Conservation (phyloP, 2,329 filamentous ascomycete genomes). For the Biscogniauxia sp. region DNA sequence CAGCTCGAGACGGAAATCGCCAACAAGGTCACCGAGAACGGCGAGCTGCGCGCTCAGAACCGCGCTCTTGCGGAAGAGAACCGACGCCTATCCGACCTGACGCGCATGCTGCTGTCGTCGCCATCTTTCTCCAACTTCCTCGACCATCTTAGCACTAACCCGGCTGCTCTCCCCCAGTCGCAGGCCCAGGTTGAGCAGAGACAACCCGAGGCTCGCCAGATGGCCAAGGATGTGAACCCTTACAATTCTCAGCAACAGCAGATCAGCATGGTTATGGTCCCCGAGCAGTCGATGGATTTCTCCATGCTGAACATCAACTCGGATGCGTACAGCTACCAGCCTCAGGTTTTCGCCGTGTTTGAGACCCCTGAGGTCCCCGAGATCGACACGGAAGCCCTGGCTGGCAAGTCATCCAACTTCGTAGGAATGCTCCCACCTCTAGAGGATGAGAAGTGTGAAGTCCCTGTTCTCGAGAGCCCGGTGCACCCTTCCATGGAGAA, state of each 20-base stretch:
- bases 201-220: constrained; percentile 45
- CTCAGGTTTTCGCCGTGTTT: constrained; percentile 71
- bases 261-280: constrained; percentile 79
- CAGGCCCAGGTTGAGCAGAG: constrained; percentile 40
- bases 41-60: constrained; percentile 78
- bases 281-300: constrained; percentile 75
- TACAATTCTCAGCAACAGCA: constrained; percentile 59
- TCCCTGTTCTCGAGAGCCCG: constrained; percentile 51
- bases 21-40: constrained; percentile 77
- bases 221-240: constrained; percentile 66
- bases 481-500: constrained; percentile 30
- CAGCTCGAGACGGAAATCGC: constrained; percentile 91
- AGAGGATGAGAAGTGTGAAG: constrained; percentile 56
- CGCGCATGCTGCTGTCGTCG: constrained; percentile 77
- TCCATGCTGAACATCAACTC: constrained; percentile 63
- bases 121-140: constrained; percentile 81
- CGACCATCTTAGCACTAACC: constrained; percentile 64
- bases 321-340: constrained; percentile 58
- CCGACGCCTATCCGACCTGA: constrained; percentile 71
- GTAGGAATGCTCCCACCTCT: constrained; percentile 44
- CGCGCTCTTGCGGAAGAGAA: constrained; percentile 81
- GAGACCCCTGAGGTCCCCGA: constrained; percentile 66
- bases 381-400: constrained; percentile 62
- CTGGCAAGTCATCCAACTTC: constrained; percentile 65
- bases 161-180: constrained; percentile 41